A percentile compares a stretch with the other conserved stretches of the same genome.
phyloP scores from a whole-genome alignment of 192 early-diverging fungal species.

The Gaertneriomyces semiglobifer region DNA sequence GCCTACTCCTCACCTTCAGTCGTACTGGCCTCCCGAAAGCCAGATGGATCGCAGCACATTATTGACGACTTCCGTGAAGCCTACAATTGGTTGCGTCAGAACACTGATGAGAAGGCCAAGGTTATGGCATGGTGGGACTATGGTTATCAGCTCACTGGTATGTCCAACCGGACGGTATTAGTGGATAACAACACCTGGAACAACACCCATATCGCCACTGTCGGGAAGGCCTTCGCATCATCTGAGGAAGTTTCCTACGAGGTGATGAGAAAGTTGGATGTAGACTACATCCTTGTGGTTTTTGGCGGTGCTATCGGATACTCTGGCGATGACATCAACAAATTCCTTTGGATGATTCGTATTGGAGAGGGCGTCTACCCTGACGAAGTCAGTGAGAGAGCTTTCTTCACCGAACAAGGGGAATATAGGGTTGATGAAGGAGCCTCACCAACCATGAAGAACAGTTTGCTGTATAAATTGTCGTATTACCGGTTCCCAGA shows the following conservation, averaged over 20 bases:
- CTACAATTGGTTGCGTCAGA: slow-evolving; percentile 99
- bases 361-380: slow-evolving; percentile 98
- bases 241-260: slow-evolving; percentile 90
- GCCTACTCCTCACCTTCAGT: slow-evolving; percentile 99
- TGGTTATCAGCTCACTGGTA: slow-evolving; percentile 99
- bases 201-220: slow-evolving; percentile 99
- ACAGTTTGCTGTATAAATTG: slow-evolving; percentile 96
- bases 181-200: slow-evolving; percentile 99
- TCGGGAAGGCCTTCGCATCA: slow-evolving; percentile 90
- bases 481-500: slow-evolving; percentile 93
- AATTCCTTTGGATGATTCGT: slow-evolving; percentile 99
- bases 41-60: slow-evolving; percentile 89
- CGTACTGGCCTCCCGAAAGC: slow-evolving; percentile 81
- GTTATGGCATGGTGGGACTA: slow-evolving; percentile 99
- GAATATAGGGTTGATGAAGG: slow-evolving; percentile 91
- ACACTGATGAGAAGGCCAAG: slow-evolving; percentile 88
- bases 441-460: slow-evolving; percentile 85
- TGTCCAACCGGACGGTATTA: slow-evolving; percentile 93
- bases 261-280: slow-evolving; percentile 87
- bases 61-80: slow-evolving; percentile 99
- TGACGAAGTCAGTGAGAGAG: slow-evolving; percentile 81
- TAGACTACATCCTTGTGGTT: slow-evolving; percentile 94
- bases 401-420: slow-evolving; percentile 84
- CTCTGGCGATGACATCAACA: slow-evolving; percentile 99
- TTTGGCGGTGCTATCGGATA: slow-evolving; percentile 97